phyloP scores from a whole-genome alignment of 2,329 filamentous ascomycete genomes.

The Botrytis deweyae region DNA sequence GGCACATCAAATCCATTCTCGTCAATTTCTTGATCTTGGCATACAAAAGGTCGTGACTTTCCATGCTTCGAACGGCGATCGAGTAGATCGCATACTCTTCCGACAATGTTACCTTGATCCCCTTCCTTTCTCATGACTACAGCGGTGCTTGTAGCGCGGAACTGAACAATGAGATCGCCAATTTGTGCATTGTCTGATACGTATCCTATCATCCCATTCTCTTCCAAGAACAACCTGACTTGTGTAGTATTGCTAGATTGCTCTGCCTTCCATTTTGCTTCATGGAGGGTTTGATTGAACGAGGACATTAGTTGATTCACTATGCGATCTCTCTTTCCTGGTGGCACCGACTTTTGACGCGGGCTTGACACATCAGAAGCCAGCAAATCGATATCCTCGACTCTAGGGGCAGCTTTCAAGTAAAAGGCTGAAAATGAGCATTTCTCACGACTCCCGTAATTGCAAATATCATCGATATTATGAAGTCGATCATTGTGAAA shows the following conservation, averaged over 20 bases:
- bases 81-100: constrained; percentile 11
- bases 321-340: constrained; percentile 12
- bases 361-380: background rate
- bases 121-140: constrained; percentile 15
- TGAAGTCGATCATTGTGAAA: background rate
- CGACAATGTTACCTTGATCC: background rate
- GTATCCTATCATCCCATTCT: constrained; percentile 22
- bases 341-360: constrained; percentile 8
- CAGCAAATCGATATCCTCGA: background rate
- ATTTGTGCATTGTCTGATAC: constrained; percentile 3
- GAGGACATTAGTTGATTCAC: constrained; percentile 7
- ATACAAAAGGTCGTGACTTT: background rate
- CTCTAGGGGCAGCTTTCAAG: background rate
- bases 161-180: constrained; percentile 10
- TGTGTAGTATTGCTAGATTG: background rate
- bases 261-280: constrained; percentile 16
- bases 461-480: background rate
- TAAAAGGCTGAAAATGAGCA: constrained; percentile 16
- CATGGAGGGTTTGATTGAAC: constrained; percentile 16
- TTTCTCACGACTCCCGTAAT: background rate
- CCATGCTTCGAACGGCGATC: constrained; percentile 9
- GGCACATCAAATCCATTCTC: constrained; percentile 16
- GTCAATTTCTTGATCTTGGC: constrained; percentile 10
- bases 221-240: constrained; percentile 17
- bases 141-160: constrained; percentile 7